Evolutionary conservation across 1,284 basidiomycete genomes (phyloP).

Genomic region (Naganishia albida): DNA sequence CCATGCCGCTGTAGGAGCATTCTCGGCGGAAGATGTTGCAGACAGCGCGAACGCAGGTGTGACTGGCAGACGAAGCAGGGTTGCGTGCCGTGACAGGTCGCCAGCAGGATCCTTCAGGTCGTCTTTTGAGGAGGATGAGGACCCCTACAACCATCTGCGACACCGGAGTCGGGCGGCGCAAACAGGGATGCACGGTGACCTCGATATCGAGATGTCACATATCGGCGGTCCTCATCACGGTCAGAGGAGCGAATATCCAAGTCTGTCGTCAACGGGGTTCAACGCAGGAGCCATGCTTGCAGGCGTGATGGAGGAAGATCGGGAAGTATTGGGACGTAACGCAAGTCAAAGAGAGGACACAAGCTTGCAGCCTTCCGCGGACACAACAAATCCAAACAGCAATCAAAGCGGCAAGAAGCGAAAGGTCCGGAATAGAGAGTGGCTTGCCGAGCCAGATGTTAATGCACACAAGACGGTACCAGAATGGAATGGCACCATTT

Average conservation of each 20-base stretch:
- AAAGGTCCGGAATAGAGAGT: constrained; percentile 2
- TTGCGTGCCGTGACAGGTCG: not conserved
- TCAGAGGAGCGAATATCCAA: not conserved
- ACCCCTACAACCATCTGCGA: not conserved
- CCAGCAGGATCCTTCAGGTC: constrained; percentile 11
- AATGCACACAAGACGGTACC: not conserved
- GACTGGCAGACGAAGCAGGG: not conserved
- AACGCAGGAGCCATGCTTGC: not conserved
- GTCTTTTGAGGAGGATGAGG: constrained; percentile 9
- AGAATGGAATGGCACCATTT: constrained; percentile 4
- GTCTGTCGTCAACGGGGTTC: constrained; percentile 6
- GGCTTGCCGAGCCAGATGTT: constrained; percentile 9
- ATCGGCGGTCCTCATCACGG: not conserved
- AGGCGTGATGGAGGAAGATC: not conserved
- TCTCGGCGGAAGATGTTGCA: constrained; percentile 11
- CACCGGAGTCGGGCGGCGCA: not conserved
- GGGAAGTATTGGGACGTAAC: not conserved
- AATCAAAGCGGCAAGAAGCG: not conserved
- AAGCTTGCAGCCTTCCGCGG: not conserved
- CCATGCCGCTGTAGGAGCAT: constrained; percentile 19
- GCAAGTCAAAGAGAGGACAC: constrained; percentile 1
- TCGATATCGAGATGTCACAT: not conserved
- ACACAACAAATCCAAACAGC: not conserved
- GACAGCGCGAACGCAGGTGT: constrained; percentile 14
- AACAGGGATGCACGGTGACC: not conserved